A percentile compares a stretch with the other conserved stretches of the same genome.
Evolutionary conservation across 2,329 filamentous ascomycete species (phyloP).

Genomic region (Fusarium avenaceum): DNA sequence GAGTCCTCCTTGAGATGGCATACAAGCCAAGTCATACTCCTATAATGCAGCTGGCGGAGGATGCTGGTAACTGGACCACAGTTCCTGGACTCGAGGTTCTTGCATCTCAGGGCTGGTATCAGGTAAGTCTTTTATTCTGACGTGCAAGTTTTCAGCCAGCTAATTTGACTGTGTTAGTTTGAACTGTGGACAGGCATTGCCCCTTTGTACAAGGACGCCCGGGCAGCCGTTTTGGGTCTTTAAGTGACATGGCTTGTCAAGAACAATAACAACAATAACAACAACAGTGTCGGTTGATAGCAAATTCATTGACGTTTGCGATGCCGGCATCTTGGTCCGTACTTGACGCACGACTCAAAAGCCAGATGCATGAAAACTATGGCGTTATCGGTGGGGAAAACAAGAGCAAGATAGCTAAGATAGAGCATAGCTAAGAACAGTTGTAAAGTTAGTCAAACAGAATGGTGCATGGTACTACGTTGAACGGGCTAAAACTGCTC

Average conservation of each 20-base stretch:
- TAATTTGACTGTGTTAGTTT: slow-evolving; percentile 65
- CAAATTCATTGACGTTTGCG: background rate
- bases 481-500: slow-evolving; percentile 14
- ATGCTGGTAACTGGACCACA: slow-evolving; percentile 80
- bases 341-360: background rate
- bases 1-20: slow-evolving; percentile 91
- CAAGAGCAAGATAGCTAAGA: slow-evolving; percentile 1
- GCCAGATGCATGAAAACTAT: slow-evolving; percentile 7
- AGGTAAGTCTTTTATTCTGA: slow-evolving; percentile 66
- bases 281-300: slow-evolving; percentile 9
- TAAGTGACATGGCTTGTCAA: slow-evolving; percentile 8
- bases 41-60: slow-evolving; percentile 85
- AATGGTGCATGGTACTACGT: slow-evolving; percentile 8
- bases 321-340: slow-evolving; percentile 8
- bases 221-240: slow-evolving; percentile 67
- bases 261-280: slow-evolving; percentile 7
- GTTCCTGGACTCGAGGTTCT: slow-evolving; percentile 91
- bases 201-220: slow-evolving; percentile 78
- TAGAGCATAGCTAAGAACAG: slow-evolving; percentile 13
- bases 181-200: slow-evolving; percentile 87
- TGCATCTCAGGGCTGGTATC: slow-evolving; percentile 88
- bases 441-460: slow-evolving; percentile 7
- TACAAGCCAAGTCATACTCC: slow-evolving; percentile 90
- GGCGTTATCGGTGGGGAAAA: slow-evolving; percentile 27
- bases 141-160: slow-evolving; percentile 10